phyloP scores from a whole-genome alignment of 495 filamentous ascomycete genomes.

The Schizothecium vesticola region DNA sequence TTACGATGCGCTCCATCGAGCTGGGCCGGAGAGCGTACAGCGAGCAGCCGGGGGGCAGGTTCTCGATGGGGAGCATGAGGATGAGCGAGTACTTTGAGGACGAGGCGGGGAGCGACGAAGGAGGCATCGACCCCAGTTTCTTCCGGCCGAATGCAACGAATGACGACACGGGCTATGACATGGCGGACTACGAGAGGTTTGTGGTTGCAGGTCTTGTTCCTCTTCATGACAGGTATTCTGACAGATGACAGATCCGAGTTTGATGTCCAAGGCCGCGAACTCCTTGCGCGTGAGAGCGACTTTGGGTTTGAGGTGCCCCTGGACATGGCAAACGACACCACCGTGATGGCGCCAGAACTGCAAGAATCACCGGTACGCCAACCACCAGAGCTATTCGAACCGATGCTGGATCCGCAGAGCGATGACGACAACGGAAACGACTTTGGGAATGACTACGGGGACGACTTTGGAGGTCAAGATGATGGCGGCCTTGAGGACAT shows the following conservation, averaged over 20 bases:
- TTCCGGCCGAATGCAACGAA: conserved; percentile 32
- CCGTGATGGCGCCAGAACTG: conserved; percentile 32
- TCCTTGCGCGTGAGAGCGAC: conserved; percentile 35
- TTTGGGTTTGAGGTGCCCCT: conserved; percentile 44
- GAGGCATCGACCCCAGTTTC: conserved; percentile 45
- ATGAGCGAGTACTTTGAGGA: conserved; percentile 54
- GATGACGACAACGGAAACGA: conserved; percentile 13
- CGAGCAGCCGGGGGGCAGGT: conserved; percentile 42
- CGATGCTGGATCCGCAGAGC: conserved; percentile 19
- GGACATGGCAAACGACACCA: conserved; percentile 38
- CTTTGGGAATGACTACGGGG: conserved; percentile 21
- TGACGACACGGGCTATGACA: conserved; percentile 26
- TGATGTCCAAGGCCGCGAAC: conserved; percentile 30
- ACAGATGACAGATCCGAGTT: conserved; percentile 29
- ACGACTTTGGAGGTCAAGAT: conserved; percentile 8
- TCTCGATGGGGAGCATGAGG: conserved; percentile 44
- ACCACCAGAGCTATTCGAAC: conserved; percentile 6
- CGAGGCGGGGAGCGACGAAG: conserved; percentile 35
- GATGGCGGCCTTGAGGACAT: conserved; percentile 22
- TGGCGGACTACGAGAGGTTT: conserved; percentile 22
- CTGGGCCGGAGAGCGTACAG: conserved; percentile 55
- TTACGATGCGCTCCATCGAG: conserved; percentile 65
- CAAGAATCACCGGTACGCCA: conserved; percentile 20
- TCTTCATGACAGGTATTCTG: conserved; percentile 21
- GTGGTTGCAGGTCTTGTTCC: neutral